Conservation (phyloP, 2,329 filamentous ascomycete species). For the Coleophoma eucalyptorum region DNA sequence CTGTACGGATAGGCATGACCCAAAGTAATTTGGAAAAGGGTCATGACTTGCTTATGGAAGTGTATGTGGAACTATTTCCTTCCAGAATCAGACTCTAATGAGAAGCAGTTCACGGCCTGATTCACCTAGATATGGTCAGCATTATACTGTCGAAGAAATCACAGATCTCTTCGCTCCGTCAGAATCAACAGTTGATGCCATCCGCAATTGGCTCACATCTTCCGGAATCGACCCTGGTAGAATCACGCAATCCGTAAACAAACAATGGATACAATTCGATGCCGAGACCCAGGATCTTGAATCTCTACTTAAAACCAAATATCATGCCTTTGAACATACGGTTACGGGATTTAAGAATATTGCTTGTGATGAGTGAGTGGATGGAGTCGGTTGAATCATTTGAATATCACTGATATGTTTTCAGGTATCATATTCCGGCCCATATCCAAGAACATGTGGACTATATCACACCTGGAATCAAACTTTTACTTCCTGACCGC, state of each 20-base stretch:
- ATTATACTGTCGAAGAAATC: conserved; percentile 36
- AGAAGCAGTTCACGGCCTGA: conserved; percentile 30
- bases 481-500: conserved; percentile 34
- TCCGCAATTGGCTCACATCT: conserved; percentile 47
- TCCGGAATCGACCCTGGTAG: conserved; percentile 45
- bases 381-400: background rate
- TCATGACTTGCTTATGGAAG: conserved; percentile 36
- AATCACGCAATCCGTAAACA: conserved; percentile 39
- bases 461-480: conserved; percentile 25
- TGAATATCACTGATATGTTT: background rate
- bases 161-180: conserved; percentile 38
- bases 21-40: conserved; percentile 42
- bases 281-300: conserved; percentile 35
- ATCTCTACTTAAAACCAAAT: conserved; percentile 45
- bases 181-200: conserved; percentile 41
- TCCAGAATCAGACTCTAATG: background rate
- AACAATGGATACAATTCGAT: conserved; percentile 27
- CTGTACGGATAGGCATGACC: conserved; percentile 34
- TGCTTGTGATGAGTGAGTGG: conserved; percentile 18
- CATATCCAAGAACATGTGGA: conserved; percentile 23
- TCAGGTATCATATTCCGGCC: conserved; percentile 21
- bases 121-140: conserved; percentile 41
- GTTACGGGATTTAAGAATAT: conserved; percentile 39
- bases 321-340: conserved; percentile 38
- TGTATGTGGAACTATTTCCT: conserved; percentile 16